These are phyloP conservation scores for Asterophora parasitica DNA, from an alignment of 768 basidiomycete genomes.

Conservation along the genomic window DNA sequence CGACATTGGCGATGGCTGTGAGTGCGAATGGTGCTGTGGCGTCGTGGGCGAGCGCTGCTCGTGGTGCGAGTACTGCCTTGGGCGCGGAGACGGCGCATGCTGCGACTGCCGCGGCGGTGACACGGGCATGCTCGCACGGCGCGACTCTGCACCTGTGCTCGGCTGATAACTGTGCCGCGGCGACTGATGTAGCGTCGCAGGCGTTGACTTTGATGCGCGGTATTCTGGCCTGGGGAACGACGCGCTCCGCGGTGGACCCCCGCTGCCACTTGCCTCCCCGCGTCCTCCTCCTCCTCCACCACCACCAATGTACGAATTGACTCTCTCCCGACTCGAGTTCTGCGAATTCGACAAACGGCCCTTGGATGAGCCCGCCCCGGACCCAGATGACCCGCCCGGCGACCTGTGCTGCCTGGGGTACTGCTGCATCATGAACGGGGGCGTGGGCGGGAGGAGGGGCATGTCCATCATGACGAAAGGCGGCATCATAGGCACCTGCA, in stretches of 20 bases:
- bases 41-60: slow-evolving; percentile 12
- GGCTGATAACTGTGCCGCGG: slow-evolving; percentile 16
- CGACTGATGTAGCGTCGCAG: slow-evolving; percentile 15
- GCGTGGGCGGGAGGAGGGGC: slow-evolving; percentile 67
- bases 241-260: slow-evolving; percentile 19
- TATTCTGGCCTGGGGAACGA: slow-evolving; percentile 19
- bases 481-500: slow-evolving; percentile 31
- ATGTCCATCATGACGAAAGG: slow-evolving; percentile 48
- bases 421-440: slow-evolving; percentile 72
- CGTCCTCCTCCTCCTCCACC: slow-evolving; percentile 13
- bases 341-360: slow-evolving; percentile 30
- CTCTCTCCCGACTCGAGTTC: slow-evolving; percentile 25
- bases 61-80: slow-evolving; percentile 12
- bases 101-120: slow-evolving; percentile 8
- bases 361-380: slow-evolving; percentile 28
- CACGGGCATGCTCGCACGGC: slow-evolving; percentile 20
- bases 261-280: slow-evolving; percentile 3
- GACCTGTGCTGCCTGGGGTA: slow-evolving; percentile 37
- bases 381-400: slow-evolving; percentile 25
- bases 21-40: slow-evolving; percentile 21
- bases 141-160: slow-evolving; percentile 10
- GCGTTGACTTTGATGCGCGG: slow-evolving; percentile 14
- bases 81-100: slow-evolving; percentile 2
- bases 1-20: slow-evolving; percentile 22
- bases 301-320: slow-evolving; percentile 16